phyloP scores from a whole-genome alignment of 2,329 filamentous ascomycete species.

The Tolypocladium paradoxum region DNA sequence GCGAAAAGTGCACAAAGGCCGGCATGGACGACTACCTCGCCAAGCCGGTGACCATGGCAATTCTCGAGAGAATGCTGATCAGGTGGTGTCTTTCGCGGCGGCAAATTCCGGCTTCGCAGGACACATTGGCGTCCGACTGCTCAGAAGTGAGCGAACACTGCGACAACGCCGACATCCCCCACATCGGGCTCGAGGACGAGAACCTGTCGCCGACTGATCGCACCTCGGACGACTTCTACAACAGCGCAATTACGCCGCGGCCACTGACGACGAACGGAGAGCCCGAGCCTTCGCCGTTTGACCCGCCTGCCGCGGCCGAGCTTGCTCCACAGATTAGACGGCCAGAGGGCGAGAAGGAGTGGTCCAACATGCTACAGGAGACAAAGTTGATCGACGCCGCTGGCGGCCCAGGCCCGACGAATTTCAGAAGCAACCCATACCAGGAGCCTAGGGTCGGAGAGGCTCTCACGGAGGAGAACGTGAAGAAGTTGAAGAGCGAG shows the following conservation, averaged over 20 bases:
- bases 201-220: conserved; percentile 6
- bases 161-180: conserved; percentile 29
- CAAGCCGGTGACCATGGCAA: conserved; percentile 61
- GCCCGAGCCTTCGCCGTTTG: conserved; percentile 32
- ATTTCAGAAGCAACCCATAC: conserved; percentile 21
- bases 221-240: conserved; percentile 16
- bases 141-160: conserved; percentile 34
- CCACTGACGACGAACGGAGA: conserved; percentile 26
- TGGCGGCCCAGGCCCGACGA: conserved; percentile 19
- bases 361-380: conserved; percentile 32
- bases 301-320: conserved; percentile 20
- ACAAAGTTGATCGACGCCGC: conserved; percentile 37
- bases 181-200: conserved; percentile 20
- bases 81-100: conserved; percentile 46
- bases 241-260: conserved; percentile 27
- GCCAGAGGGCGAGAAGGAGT: conserved; percentile 28
- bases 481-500: conserved; percentile 34
- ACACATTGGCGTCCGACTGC: conserved; percentile 28
- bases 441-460: conserved; percentile 27
- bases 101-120: conserved; percentile 10
- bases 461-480: conserved; percentile 42
- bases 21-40: conserved; percentile 69
- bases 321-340: conserved; percentile 20
- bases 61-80: conserved; percentile 60
- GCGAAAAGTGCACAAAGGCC: conserved; percentile 60